Conservation (phyloP, 768 basidiomycete genomes). For the Kwoniella bestiolae region DNA sequence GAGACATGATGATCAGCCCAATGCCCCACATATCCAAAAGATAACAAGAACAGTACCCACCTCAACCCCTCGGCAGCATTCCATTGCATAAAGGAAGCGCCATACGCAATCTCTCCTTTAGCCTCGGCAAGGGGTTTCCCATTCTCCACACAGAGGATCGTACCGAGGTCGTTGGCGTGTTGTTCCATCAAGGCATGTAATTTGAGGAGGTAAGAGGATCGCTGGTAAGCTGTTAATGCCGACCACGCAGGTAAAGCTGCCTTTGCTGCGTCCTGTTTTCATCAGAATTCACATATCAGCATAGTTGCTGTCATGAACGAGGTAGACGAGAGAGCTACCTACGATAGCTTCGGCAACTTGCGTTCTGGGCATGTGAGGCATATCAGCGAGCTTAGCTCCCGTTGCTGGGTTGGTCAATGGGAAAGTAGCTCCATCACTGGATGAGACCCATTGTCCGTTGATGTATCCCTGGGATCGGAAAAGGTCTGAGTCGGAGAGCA, state of each 20-base stretch:
- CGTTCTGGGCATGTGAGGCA: slow-evolving; percentile 59
- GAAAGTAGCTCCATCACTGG: slow-evolving; percentile 32
- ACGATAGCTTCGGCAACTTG: slow-evolving; percentile 82
- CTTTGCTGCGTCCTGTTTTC: slow-evolving; percentile 23
- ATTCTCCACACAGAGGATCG: slow-evolving; percentile 46
- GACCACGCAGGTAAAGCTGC: slow-evolving; percentile 27
- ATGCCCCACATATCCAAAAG: too few species aligned
- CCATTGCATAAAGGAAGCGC: slow-evolving; percentile 38
- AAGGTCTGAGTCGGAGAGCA: slow-evolving; percentile 31
- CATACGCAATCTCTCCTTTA: slow-evolving; percentile 41
- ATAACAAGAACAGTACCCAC: slow-evolving; percentile 7
- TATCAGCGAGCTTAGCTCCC: slow-evolving; percentile 24
- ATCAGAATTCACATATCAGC: slow-evolving; percentile 1
- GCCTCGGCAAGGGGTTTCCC: slow-evolving; percentile 49
- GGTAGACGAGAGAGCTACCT: not conserved
- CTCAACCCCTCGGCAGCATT: slow-evolving; percentile 42
- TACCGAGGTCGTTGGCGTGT: slow-evolving; percentile 44
- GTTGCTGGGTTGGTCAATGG: slow-evolving; percentile 40
- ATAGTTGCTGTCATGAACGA: not conserved
- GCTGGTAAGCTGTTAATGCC: slow-evolving; percentile 21
- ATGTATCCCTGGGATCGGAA: slow-evolving; percentile 36
- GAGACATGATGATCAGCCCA: slow-evolving; percentile 44
- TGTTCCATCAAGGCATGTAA: slow-evolving; percentile 29
- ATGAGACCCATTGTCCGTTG: slow-evolving; percentile 44
- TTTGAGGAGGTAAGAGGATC: slow-evolving; percentile 33